Base-by-base conservation (phyloP, 2,329 filamentous ascomycete species). In the Exophiala oligosperma region DNA sequence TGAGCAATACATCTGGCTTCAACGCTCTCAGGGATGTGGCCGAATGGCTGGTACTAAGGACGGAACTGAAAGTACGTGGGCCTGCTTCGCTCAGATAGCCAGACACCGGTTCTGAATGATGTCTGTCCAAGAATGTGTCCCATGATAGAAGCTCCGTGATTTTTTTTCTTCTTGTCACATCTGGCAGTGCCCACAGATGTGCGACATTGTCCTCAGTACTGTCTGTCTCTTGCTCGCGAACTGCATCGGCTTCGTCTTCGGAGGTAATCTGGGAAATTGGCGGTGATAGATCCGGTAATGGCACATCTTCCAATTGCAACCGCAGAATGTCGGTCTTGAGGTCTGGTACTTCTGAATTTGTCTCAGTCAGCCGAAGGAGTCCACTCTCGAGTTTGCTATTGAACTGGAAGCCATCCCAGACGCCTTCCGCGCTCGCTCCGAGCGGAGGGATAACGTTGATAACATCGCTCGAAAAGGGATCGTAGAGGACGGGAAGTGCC, bases 81-180 rank as follows among this genome's bases (percentile, higher is more conserved):
- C 72, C 73, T 14, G 74, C 73, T 66, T 79, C 77, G 53, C 74
- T 77, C 37, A 79, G 70, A 56, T 77, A 78, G 41, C 69, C 71
- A 28, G 74, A 75, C 28, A 61, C 53, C 3, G 70, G 70, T 48
- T 74, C 71, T 37, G 65, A 56, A 40, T 71, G 70, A 9, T 61
- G 55, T 49, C 61, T 67, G 24, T 74, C 59, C 26, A 71, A 63
- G 59, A 74, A 77, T 11, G 60, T 71, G 62, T 79, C 77, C 77
- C 77, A 79, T 35, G 73, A 75, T 23, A 73, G 57, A 2, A 71
- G 61, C 11, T 60, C 50, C 9, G 60, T 52, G 40, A 62, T 49
- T 17, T 35, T 52, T 8, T 49, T 11, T 1, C 53, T 55, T 4
- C 67, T 54, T 12, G 65, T 54, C 1, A 72, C 57, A 12, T 57